Percentiles rank a stretch among this genome's conserved stretches.
These are phyloP conservation scores for Neurospora sp. DNA, from an alignment of 495 filamentous ascomycete genomes.

Conservation along the genomic window DNA sequence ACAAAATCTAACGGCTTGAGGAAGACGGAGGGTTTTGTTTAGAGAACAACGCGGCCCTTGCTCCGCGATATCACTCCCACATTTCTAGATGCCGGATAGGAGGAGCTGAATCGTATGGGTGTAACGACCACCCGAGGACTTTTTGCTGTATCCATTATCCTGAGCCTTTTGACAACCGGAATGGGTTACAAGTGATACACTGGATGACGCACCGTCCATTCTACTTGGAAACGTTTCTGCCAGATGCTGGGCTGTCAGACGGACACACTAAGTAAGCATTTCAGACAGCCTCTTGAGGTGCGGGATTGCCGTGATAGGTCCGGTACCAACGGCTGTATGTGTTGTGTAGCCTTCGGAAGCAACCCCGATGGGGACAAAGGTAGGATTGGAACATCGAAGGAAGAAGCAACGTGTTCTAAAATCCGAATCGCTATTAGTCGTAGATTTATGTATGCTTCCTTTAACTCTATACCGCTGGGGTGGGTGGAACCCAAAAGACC, in stretches of 20 bases:
- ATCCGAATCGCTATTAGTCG: neutral
- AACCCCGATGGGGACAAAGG: neutral
- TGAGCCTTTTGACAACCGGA: neutral
- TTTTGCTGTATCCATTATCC: neutral
- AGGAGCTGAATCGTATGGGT: neutral
- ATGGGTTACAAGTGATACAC: neutral
- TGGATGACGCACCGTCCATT: neutral
- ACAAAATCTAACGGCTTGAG: neutral
- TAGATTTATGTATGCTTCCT: neutral
- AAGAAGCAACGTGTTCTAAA: neutral
- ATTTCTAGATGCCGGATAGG: neutral
- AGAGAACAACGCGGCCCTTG: neutral
- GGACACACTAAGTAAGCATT: neutral
- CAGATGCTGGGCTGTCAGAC: neutral
- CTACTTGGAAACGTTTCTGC: neutral
- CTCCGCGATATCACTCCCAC: neutral
- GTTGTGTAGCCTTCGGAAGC: neutral
- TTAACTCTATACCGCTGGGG: neutral
- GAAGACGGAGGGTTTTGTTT: neutral
- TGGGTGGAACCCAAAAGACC: neutral
- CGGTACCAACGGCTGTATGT: neutral
- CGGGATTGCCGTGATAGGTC: neutral
- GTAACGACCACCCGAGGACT: neutral
- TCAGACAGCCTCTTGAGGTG: neutral
- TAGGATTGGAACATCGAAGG: neutral